Evolutionary conservation across 164 flowering plant genomes (phyloP).

Genomic region (Berberis vulgaris): DNA sequence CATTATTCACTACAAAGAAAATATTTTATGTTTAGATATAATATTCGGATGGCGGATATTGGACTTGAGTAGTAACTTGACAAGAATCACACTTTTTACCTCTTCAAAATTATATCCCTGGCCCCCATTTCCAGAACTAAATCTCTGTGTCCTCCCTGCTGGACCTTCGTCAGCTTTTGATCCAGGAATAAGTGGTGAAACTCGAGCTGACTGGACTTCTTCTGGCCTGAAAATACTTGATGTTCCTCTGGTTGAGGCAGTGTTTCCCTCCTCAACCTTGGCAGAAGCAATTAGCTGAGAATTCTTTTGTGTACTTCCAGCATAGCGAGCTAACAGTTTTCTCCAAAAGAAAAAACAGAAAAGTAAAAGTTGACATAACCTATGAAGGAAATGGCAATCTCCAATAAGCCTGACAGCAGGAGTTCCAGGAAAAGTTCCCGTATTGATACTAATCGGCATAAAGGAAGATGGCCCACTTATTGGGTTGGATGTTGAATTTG

Average conservation of each 20-base stretch:
- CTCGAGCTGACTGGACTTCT: neutral
- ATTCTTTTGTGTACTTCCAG: slow-evolving; percentile 52
- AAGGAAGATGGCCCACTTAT: slow-evolving; percentile 79
- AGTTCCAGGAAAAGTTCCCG: slow-evolving; percentile 99
- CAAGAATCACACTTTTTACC: slow-evolving; percentile 31
- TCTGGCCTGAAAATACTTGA: slow-evolving; percentile 10
- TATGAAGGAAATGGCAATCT: slow-evolving; percentile 95
- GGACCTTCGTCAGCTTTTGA: slow-evolving; percentile 75
- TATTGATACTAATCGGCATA: slow-evolving; percentile 96
- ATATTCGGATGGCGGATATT: neutral
- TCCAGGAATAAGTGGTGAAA: slow-evolving; percentile 48
- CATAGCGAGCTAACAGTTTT: slow-evolving; percentile 55
- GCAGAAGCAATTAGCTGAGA: slow-evolving; percentile 47
- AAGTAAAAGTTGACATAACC: slow-evolving; percentile 87
- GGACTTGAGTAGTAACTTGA: neutral
- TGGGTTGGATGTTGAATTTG: slow-evolving; percentile 71
- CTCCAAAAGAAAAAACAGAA: slow-evolving; percentile 94
- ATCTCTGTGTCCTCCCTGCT: slow-evolving; percentile 41
- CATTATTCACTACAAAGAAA: neutral
- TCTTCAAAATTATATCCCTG: slow-evolving; percentile 98
- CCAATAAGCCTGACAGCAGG: slow-evolving; percentile 99
- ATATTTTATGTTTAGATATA: neutral
- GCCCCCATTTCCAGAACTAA: slow-evolving; percentile 95
- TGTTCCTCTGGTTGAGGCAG: slow-evolving; percentile 33
- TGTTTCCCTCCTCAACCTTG: slow-evolving; percentile 62